Conservation (phyloP, 805 yeast genomes). For the Ogataea thermomethanolica region DNA sequence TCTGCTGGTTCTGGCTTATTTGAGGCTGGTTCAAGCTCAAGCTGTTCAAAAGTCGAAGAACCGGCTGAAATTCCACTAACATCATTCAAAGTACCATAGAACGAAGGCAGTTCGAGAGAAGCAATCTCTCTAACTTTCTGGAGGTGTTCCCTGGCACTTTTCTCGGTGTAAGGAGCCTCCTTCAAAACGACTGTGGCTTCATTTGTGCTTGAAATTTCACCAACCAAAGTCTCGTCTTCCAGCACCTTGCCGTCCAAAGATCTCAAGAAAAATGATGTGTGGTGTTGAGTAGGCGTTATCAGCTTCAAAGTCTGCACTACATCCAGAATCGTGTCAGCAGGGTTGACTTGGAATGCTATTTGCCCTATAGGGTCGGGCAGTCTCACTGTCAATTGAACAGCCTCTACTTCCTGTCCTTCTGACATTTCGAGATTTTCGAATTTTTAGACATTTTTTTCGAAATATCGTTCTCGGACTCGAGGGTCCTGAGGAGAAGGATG, state of each 20-base stretch:
- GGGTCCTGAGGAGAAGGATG: conserved; percentile 2
- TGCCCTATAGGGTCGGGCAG: conserved; percentile 28
- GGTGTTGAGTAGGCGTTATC: conserved; percentile 53
- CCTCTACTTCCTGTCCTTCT: conserved; percentile 12
- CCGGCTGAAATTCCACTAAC: conserved; percentile 45
- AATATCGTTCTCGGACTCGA: conserved; percentile 1
- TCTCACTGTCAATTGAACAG: conserved; percentile 24
- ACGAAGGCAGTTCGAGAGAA: conserved; percentile 48
- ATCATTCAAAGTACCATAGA: conserved; percentile 39
- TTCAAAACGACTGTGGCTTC: conserved; percentile 37
- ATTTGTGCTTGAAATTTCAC: conserved; percentile 30
- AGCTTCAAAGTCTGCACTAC: conserved; percentile 55
- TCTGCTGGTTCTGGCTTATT: conserved; percentile 18
- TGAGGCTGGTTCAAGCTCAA: conserved; percentile 27
- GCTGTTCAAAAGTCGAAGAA: conserved; percentile 42
- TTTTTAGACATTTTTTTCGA: conserved; percentile 4
- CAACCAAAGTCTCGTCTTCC: conserved; percentile 32
- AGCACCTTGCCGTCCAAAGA: conserved; percentile 35
- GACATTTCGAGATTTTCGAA: conserved; percentile 10
- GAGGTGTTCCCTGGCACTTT: conserved; percentile 60
- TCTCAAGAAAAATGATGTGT: conserved; percentile 54
- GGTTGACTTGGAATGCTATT: conserved; percentile 26
- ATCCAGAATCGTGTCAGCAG: conserved; percentile 49
- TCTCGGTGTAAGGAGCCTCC: conserved; percentile 57
- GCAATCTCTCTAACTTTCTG: conserved; percentile 57